A percentile compares a stretch with the other conserved stretches of the same genome.
phyloP scores from a whole-genome alignment of 768 basidiomycete genomes.

The Kwoniella dejecticola region DNA sequence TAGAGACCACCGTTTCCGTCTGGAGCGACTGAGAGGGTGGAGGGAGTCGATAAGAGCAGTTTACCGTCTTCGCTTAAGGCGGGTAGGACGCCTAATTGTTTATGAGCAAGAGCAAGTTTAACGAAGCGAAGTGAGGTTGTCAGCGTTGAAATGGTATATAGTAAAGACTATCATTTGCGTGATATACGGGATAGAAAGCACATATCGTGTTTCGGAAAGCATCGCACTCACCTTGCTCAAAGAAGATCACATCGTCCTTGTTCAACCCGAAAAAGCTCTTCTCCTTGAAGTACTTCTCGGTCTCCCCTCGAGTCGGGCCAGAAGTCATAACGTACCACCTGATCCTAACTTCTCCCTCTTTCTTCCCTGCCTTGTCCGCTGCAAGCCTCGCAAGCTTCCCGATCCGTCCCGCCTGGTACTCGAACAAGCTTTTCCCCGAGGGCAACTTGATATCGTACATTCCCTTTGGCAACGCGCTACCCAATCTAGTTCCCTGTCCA shows the following conservation, averaged over 20 bases:
- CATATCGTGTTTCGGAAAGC: too few relatives aligned
- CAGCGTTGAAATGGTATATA: too few relatives aligned
- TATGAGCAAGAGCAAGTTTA: too few relatives aligned
- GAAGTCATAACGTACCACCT: conserved; percentile 99
- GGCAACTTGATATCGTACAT: conserved; percentile 97
- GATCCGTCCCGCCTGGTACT: conserved; percentile 97
- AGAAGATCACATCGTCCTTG: conserved; percentile 79
- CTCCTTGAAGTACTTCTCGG: conserved; percentile 77
- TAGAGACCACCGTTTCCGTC: conserved; percentile 98
- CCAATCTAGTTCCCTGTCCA: conserved; percentile 93
- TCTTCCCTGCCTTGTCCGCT: conserved; percentile 57
- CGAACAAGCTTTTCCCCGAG: conserved; percentile 90
- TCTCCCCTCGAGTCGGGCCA: conserved; percentile 85
- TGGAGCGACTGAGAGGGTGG: conserved; percentile 87
- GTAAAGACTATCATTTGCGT: too few relatives aligned
- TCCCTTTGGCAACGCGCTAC: conserved; percentile 89
- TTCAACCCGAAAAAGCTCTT: conserved; percentile 80
- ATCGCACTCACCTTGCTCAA: conserved; percentile 80
- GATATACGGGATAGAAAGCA: too few relatives aligned
- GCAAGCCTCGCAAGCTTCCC: conserved; percentile 77
- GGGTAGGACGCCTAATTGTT: conserved; percentile 78
- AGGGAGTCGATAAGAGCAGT: conserved; percentile 77
- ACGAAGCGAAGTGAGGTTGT: too few relatives aligned
- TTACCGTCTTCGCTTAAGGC: conserved; percentile 94
- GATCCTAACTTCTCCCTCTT: conserved; percentile 67